phyloP scores from a whole-genome alignment of 306 rosid genomes.

The Datisca glomerata region DNA sequence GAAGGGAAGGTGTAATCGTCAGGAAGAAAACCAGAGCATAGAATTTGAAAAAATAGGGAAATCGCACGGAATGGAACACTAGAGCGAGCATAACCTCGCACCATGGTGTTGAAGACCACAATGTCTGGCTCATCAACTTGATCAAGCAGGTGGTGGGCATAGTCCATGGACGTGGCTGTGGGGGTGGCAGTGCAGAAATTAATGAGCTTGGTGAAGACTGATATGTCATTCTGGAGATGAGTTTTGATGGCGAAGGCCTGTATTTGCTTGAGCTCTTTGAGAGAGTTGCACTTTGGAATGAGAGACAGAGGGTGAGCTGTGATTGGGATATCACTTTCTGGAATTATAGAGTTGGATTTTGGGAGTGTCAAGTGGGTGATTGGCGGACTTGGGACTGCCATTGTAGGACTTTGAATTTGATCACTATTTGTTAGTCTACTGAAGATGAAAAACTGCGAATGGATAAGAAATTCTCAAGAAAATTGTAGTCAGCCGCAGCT shows the following conservation, averaged over 20 bases:
- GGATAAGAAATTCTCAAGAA: background rate
- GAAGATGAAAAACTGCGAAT: background rate
- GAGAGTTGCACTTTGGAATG: conserved; percentile 51
- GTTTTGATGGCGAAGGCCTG: conserved; percentile 65
- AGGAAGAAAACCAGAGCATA: conserved; percentile 36
- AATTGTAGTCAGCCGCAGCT: background rate
- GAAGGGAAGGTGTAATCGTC: conserved; percentile 75
- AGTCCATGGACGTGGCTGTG: conserved; percentile 30
- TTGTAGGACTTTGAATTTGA: conserved; percentile 1
- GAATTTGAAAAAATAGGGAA: conserved; percentile 22
- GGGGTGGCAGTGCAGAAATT: conserved; percentile 40
- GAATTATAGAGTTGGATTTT: conserved; percentile 18
- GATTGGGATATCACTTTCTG: conserved; percentile 11
- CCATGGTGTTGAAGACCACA: conserved; percentile 51
- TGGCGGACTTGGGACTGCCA: conserved; percentile 37
- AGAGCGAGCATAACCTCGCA: conserved; percentile 59
- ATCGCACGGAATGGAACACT: conserved; percentile 41
- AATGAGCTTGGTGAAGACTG: conserved; percentile 45
- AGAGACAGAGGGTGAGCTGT: conserved; percentile 33
- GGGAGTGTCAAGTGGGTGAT: conserved; percentile 25
- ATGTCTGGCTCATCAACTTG: conserved; percentile 55
- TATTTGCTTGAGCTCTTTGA: conserved; percentile 53
- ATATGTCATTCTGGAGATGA: conserved; percentile 34
- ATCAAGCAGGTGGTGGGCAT: conserved; percentile 49
- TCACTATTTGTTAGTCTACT: too few species aligned